These are phyloP conservation scores for Leishmania martiniquensis DNA, from an alignment of 208 protist genomes.

Conservation along the genomic window DNA sequence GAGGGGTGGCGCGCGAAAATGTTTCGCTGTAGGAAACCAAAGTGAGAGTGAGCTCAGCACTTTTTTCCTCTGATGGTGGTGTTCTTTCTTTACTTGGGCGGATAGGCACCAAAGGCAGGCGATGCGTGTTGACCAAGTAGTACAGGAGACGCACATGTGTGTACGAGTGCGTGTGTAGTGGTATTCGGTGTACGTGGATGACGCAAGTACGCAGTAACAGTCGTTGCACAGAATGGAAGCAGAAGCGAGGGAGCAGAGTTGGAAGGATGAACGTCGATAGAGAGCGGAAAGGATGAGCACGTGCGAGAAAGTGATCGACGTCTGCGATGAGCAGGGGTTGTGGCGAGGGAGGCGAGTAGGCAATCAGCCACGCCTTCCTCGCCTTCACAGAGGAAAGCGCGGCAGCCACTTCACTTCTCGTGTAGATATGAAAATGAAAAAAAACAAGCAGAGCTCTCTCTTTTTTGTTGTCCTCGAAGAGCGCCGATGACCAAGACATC, in stretches of 20 bases:
- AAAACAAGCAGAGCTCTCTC: background rate
- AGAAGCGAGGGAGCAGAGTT: slow-evolving; percentile 4
- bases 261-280: slow-evolving; percentile 5
- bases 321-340: background rate
- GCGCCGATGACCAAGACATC: background rate
- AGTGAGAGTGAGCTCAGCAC: background rate
- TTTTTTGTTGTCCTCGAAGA: background rate
- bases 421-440: too few species aligned
- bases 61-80: background rate
- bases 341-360: background rate
- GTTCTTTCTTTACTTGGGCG: background rate
- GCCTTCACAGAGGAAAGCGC: background rate
- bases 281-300: background rate
- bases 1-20: background rate
- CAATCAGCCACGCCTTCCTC: background rate
- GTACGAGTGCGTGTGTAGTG: background rate
- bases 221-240: slow-evolving; percentile 21
- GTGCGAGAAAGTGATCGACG: background rate
- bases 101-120: background rate
- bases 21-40: background rate
- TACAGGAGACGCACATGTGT: background rate
- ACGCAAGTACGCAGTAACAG: too few species aligned
- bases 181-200: too few species aligned
- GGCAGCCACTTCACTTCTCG: background rate
- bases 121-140: background rate